phyloP scores from a whole-genome alignment of 73 alveolate species.

The Blepharisma japonicum region DNA sequence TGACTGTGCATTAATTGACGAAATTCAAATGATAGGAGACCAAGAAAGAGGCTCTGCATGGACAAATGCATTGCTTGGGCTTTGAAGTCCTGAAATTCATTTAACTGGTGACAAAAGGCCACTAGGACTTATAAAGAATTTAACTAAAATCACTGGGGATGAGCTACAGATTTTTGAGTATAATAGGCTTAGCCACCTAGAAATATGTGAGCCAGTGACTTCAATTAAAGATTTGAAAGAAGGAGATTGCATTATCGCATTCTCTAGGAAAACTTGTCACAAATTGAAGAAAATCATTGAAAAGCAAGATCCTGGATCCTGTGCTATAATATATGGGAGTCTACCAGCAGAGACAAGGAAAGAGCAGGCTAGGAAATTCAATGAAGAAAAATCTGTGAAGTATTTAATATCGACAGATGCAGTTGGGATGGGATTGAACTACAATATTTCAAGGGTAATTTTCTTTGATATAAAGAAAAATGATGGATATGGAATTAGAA shows the following conservation, averaged over 20 bases:
- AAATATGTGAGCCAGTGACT: conserved; percentile 41
- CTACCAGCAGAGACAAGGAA: conserved; percentile 69
- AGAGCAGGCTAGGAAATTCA: conserved; percentile 51
- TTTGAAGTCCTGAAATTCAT: conserved; percentile 64
- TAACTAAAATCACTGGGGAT: conserved; percentile 48
- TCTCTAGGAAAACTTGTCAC: conserved; percentile 41
- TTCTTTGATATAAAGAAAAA: conserved; percentile 46
- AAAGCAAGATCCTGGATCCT: conserved; percentile 7
- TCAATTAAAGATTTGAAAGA: conserved; percentile 43
- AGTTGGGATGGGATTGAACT: conserved; percentile 75
- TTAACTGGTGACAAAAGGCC: conserved; percentile 75
- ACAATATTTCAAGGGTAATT: conserved; percentile 55
- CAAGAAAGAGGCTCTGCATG: conserved; percentile 67
- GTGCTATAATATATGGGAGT: conserved; percentile 61
- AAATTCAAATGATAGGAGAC: conserved; percentile 65
- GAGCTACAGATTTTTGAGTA: conserved; percentile 33
- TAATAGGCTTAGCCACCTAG: conserved; percentile 54
- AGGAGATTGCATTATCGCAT: conserved; percentile 59
- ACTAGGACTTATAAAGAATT: conserved; percentile 34
- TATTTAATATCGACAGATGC: conserved; percentile 75
- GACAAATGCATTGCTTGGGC: conserved; percentile 67
- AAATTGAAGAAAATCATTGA: conserved; percentile 18
- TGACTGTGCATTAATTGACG: conserved; percentile 83
- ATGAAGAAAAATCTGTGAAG: conserved; percentile 41
- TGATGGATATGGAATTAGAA: conserved; percentile 28